phyloP scores from a whole-genome alignment of 2,329 filamentous ascomycete genomes.

The Fusarium fujikuroi region DNA sequence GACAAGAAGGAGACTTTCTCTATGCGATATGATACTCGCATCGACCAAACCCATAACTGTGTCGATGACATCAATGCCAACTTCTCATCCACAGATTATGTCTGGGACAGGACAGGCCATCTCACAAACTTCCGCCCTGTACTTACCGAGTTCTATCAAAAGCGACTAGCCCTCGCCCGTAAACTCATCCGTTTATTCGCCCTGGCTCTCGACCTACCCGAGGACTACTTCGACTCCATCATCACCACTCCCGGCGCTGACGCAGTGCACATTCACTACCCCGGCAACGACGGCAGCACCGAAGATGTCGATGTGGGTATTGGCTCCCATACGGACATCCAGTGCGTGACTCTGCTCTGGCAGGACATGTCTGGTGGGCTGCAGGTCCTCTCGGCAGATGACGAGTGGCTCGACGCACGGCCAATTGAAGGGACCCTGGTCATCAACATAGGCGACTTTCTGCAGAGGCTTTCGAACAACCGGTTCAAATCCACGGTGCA shows the following conservation, averaged over 20 bases:
- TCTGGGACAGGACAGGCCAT: slow-evolving; percentile 3
- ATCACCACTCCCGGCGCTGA: slow-evolving; percentile 7
- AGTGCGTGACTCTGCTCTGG: slow-evolving; percentile 17
- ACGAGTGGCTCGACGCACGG: slow-evolving; percentile 12
- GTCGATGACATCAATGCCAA: slow-evolving; percentile 5
- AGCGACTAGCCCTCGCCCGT: background rate
- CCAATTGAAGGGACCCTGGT: background rate
- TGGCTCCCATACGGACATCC: slow-evolving; percentile 8
- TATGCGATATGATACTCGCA: slow-evolving; percentile 13
- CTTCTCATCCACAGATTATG: slow-evolving; percentile 4
- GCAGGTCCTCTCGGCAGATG: slow-evolving; percentile 8
- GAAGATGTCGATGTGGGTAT: slow-evolving; percentile 4
- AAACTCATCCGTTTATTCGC: slow-evolving; percentile 9
- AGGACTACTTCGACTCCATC: slow-evolving; percentile 7
- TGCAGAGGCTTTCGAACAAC: background rate
- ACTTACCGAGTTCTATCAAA: slow-evolving; percentile 5
- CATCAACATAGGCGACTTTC: slow-evolving; percentile 10
- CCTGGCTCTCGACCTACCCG: background rate
- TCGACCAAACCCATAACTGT: background rate
- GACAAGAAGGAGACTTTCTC: slow-evolving; percentile 17
- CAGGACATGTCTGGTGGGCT: slow-evolving; percentile 13
- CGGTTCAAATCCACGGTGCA: slow-evolving; percentile 14
- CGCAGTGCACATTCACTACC: slow-evolving; percentile 17
- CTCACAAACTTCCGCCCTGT: background rate
- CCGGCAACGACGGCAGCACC: background rate